Conservation (phyloP, 1,139 yeast genomes). For the Suhomyces anneliseae region DNA sequence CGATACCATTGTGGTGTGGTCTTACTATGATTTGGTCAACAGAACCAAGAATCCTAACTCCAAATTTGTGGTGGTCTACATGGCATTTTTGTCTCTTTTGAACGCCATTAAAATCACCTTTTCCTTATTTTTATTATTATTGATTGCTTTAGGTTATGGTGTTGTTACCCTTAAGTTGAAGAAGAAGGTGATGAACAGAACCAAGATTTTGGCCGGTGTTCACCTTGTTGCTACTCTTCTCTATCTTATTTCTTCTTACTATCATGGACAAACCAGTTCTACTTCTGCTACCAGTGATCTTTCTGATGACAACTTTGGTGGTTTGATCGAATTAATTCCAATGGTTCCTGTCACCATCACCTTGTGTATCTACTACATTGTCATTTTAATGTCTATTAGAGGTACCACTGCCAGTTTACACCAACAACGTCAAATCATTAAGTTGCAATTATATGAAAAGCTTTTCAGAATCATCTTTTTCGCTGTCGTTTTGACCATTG, state of each 20-base stretch:
- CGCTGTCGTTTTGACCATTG: constrained; percentile 52
- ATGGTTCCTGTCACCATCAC: constrained; percentile 72
- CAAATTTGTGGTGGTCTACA: constrained; percentile 64
- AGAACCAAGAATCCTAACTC: constrained; percentile 47
- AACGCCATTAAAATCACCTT: constrained; percentile 83
- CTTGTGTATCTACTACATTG: constrained; percentile 69
- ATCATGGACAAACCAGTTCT: constrained; percentile 40
- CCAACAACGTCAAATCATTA: constrained; percentile 88
- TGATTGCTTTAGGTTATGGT: constrained; percentile 91
- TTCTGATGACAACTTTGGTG: constrained; percentile 19
- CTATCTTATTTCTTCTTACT: constrained; percentile 70
- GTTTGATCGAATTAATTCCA: constrained; percentile 38
- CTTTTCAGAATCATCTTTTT: constrained; percentile 73
- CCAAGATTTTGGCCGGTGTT: constrained; percentile 71
- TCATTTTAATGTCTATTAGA: constrained; percentile 71
- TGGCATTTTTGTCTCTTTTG: constrained; percentile 73
- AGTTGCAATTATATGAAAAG: constrained; percentile 79
- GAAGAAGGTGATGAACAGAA: constrained; percentile 70
- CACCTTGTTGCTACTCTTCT: constrained; percentile 70
- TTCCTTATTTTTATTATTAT: constrained; percentile 81
- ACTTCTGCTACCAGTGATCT: constrained; percentile 22
- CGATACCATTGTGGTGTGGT: constrained; percentile 89
- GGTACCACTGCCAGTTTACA: constrained; percentile 71
- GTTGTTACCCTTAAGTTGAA: constrained; percentile 86
- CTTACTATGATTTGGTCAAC: constrained; percentile 83